Conservation (phyloP, 805 yeast species). For the Ogataea methanolica region DNA sequence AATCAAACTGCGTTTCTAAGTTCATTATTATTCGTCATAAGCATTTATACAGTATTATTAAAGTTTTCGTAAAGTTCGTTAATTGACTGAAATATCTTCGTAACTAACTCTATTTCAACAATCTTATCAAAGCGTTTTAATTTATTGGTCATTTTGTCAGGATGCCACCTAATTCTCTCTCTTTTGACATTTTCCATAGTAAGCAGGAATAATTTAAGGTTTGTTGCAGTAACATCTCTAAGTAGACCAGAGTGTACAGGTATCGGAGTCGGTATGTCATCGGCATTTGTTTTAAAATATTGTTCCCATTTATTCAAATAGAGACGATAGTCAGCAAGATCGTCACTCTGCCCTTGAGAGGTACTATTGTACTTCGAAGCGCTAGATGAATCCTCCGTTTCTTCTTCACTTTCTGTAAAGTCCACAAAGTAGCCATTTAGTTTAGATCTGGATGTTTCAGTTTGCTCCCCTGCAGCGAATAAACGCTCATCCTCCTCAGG, state of each 20-base stretch:
- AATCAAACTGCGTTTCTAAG: no score
- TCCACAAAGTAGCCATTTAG: slow-evolving; percentile 6
- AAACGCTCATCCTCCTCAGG: slow-evolving; percentile 7
- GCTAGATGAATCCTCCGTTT: not conserved
- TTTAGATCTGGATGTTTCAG: slow-evolving; percentile 8
- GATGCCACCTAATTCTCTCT: slow-evolving; percentile 68
- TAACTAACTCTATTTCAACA: slow-evolving; percentile 19
- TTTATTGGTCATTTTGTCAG: slow-evolving; percentile 49
- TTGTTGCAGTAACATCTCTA: slow-evolving; percentile 10
- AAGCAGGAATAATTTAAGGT: slow-evolving; percentile 14
- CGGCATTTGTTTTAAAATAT: slow-evolving; percentile 2
- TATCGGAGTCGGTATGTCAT: slow-evolving; percentile 8
- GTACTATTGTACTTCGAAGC: not conserved
- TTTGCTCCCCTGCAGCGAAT: slow-evolving; percentile 6
- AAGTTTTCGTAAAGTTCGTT: slow-evolving; percentile 34
- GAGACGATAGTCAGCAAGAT: no score
- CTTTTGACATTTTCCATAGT: slow-evolving; percentile 27
- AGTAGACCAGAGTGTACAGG: slow-evolving; percentile 15
- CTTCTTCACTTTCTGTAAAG: slow-evolving; percentile 1
- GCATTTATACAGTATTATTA: no score
- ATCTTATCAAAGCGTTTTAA: slow-evolving; percentile 4
- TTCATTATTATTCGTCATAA: no score
- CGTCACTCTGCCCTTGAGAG: no score
- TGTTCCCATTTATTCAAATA: slow-evolving; percentile 5
- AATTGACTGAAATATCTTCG: slow-evolving; percentile 38